Evolutionary conservation across 441 rosid genomes (phyloP).

Genomic region (Adansonia grandidieri): DNA sequence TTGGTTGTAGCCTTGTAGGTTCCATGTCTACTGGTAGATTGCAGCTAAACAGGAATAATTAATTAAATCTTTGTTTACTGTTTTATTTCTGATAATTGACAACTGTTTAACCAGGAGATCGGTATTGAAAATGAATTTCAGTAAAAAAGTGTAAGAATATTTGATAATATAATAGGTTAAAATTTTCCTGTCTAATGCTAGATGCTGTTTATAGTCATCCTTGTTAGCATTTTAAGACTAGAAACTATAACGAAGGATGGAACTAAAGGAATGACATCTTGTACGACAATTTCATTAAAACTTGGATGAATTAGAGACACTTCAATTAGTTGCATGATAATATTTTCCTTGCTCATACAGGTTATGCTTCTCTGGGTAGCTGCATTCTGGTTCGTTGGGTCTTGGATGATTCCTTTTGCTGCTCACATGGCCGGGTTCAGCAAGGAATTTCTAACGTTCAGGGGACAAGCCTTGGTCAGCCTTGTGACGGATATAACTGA

Average conservation of each 20-base stretch:
- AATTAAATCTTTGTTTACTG: background rate
- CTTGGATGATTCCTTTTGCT: conserved; percentile 93
- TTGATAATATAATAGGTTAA: background rate
- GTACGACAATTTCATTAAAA: background rate
- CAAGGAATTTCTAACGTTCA: conserved; percentile 81
- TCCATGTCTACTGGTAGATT: background rate
- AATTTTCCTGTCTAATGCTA: background rate
- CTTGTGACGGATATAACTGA: conserved; percentile 91
- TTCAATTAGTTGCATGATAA: background rate
- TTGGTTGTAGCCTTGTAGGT: conserved; percentile 11
- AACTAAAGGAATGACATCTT: conserved; percentile 8
- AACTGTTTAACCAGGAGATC: background rate
- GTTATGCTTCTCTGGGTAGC: conserved; percentile 95
- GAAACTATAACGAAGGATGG: background rate
- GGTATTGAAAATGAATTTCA: background rate
- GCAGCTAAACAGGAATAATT: background rate
- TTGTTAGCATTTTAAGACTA: conserved; percentile 4
- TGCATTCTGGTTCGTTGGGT: conserved; percentile 95
- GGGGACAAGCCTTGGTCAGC: conserved; percentile 97
- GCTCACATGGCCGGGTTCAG: conserved; percentile 85
- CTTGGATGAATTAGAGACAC: background rate
- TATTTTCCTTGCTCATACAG: conserved; percentile 43
- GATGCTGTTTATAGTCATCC: background rate
- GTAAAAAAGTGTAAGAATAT: conserved; percentile 9
- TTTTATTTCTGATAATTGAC: background rate